Evolutionary conservation across 345 rosid species (phyloP).

Genomic region (Populus tremula): DNA sequence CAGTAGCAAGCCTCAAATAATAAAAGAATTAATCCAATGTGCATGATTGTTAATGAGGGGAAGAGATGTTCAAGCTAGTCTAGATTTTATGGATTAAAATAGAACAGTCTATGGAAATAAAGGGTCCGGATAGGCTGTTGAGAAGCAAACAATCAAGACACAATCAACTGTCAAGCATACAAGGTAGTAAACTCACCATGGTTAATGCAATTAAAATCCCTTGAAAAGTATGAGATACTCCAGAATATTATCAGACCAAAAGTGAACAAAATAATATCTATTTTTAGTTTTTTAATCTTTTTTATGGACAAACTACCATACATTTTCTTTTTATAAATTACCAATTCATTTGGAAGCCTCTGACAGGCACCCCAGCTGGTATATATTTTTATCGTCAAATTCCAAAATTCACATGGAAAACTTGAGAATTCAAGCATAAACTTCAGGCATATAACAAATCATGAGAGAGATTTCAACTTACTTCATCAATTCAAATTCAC

Average conservation of each 20-base stretch:
- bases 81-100: background rate
- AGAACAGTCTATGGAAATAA: background rate
- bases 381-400: background rate
- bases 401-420: background rate
- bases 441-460: background rate
- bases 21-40: background rate
- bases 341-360: background rate
- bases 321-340: too few species aligned
- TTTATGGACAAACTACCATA: background rate
- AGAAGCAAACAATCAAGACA: background rate
- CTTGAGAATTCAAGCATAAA: background rate
- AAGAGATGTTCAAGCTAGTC: background rate
- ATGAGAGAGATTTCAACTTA: slow-evolving; percentile 40
- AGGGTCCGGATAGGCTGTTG: background rate
- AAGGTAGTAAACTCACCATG: background rate
- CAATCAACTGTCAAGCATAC: background rate
- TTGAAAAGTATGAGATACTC: background rate
- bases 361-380: background rate
- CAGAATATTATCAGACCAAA: background rate
- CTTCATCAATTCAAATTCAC: slow-evolving; percentile 99
- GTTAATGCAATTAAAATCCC: background rate
- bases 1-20: background rate
- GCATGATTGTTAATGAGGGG: background rate
- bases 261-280: background rate
- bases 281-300: background rate